Base-by-base conservation (phyloP, 306 rosid species). In the Trifolium fragiferum region DNA sequence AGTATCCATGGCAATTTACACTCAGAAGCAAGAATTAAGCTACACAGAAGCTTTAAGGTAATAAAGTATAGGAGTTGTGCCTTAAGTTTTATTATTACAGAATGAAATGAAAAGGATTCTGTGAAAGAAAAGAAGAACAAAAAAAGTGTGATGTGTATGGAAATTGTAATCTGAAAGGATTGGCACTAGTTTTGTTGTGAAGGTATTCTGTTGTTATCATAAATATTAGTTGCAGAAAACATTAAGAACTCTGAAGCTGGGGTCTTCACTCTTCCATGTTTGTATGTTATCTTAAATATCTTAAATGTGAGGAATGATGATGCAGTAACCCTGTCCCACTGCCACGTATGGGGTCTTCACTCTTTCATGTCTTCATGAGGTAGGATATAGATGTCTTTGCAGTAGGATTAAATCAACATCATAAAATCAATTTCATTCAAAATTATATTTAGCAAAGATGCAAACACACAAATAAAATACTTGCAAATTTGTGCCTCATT, bases 1-100 rank as follows among this genome's bases (percentile, higher is more conserved):
- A 5, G 7, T 43, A 15, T 55, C 67, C 87, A 84, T 84, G 30
- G 23, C 21, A 67, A 25, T 21, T 37, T 46, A 43, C 13, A 66
- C 38, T 54, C 32, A 40, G 18, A 64, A 38, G 47, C 68, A 62
- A 41, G 15, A 62, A 8, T 7, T 16, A 41, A 41, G 66, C 43
- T 3, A 15, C 66, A 61, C 44, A 30, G 66, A 14, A n/a, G 3
- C 32, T 55, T 55, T 20, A 55, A 55, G 62, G 62, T 55, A 21
- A 21, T 21, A 20, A 6, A 49, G 7, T 21, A 35, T 55, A 23
- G 16, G 16, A 44, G 50, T 13, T 4, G 7, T 23, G 64, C 20
- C 43, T 60, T 60, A 18, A 30, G 66, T 14, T 27, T 10, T 57
- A 9, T 59, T 27, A 12, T 30, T 15, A 19, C 59, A 53, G 60